phyloP scores from a whole-genome alignment of 2,329 filamentous ascomycete species.

The Xylaria sp. region DNA sequence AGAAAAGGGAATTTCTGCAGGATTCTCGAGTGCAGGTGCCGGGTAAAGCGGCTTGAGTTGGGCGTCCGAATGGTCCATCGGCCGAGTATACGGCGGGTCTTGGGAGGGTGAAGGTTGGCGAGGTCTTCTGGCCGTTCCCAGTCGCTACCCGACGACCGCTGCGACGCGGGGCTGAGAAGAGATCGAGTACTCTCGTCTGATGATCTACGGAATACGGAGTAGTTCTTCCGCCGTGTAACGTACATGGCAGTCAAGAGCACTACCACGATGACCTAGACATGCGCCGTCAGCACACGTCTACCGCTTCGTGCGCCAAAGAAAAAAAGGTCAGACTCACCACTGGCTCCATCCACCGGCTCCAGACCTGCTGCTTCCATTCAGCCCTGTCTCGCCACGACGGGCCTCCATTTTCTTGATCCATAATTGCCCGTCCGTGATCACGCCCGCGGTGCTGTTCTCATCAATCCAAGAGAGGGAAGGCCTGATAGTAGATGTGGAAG shows the following conservation, averaged over 20 bases:
- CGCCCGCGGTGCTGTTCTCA: constrained; percentile 20
- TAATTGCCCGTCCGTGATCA: constrained; percentile 12
- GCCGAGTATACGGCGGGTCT: constrained; percentile 46
- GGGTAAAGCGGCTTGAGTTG: constrained; percentile 66
- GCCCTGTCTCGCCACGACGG: constrained; percentile 39
- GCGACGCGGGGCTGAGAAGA: constrained; percentile 37
- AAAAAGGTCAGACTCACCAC: constrained; percentile 28
- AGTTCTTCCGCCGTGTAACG: constrained; percentile 51
- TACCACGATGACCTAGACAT: constrained; percentile 49
- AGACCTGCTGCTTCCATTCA: constrained; percentile 42
- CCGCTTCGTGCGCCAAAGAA: not conserved
- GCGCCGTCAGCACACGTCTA: constrained; percentile 7
- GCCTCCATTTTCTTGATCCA: constrained; percentile 33
- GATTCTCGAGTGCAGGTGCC: constrained; percentile 67
- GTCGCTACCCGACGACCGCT: constrained; percentile 39
- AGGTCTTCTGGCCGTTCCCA: constrained; percentile 36
- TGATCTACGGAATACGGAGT: constrained; percentile 45
- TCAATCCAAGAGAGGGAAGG: constrained; percentile 1
- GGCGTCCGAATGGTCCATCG: constrained; percentile 56
- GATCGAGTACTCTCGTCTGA: constrained; percentile 37
- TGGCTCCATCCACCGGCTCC: constrained; percentile 42
- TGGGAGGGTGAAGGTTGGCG: constrained; percentile 40
- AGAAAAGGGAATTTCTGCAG: constrained; percentile 73
- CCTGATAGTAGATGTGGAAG: not conserved
- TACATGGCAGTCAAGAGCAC: constrained; percentile 53